Evolutionary conservation across 2,329 filamentous ascomycete genomes (phyloP), one percentile per base, ranked within the genome.

Genomic region (Xylariaceae sp.): DNA sequence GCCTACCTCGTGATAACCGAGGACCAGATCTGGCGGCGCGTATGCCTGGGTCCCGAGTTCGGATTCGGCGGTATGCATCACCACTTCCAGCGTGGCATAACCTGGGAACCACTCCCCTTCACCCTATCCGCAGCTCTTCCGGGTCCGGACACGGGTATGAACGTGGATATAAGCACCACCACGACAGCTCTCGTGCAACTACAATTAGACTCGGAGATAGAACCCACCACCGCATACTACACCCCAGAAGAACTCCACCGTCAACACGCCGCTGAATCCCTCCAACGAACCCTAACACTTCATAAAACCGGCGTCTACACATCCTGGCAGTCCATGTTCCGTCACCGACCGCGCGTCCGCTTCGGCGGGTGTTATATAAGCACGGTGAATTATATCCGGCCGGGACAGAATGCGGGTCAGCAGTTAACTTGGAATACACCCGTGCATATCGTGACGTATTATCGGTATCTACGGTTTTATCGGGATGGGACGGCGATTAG

Each of bases 311-410:
- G 42, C 8, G 51, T 48, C 3, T 85, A 84, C 64, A 66, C 71
- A 2, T 79, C 80, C 2, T 86, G 83, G 81, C 74, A 80, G 65
- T 71, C 75, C 51, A 89, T 96, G 75, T 95, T 96, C 74, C 88
- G 87, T 40, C 76, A 77, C 4, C 87, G 91, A 11, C 92, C 94
- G 2, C 86, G 94, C 43, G 80, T 97, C 57, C 89, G 94, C 55
- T 99, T 95, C 77, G 94, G 94, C 65, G 94, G 94, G 30, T 88
- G 90, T 72, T 99, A 99, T 74, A 97, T 99, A 71, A 89, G 85
- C 70, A 97, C 92, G 0, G 91, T 96, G 56, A 97, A 97, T 74
- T 99, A 99, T 73, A 84, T 89, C 48, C 88, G 94, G 29, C 76
- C 89, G 0, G 94, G 94, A 34, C 87, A 87, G 56, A 79, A 85